A percentile compares a stretch with the other conserved stretches of the same genome.
phyloP scores from a whole-genome alignment of 768 basidiomycete genomes.

The Gymnopilus junonius region DNA sequence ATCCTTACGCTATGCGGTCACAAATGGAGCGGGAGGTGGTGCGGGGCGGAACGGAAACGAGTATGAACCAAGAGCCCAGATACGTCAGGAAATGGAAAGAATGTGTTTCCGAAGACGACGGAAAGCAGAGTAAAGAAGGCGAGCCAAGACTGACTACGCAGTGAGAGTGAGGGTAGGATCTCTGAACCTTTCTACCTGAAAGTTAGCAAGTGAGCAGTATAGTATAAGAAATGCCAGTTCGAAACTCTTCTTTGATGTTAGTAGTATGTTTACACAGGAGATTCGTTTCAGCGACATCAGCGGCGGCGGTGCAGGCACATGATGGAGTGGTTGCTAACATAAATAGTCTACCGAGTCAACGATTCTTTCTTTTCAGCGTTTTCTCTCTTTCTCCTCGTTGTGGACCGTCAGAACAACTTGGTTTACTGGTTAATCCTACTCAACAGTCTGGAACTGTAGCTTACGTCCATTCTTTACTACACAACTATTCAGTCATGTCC shows the following conservation, averaged over 20 bases:
- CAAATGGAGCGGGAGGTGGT: not conserved
- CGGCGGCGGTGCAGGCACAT: constrained; percentile 10
- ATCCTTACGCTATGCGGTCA: not conserved
- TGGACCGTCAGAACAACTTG: constrained; percentile 6
- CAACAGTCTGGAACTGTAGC: constrained; percentile 35
- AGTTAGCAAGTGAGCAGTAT: not conserved
- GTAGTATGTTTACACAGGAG: not conserved
- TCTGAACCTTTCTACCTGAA: not conserved
- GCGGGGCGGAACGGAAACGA: not conserved
- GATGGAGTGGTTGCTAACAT: constrained; percentile 7
- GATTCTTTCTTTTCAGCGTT: not conserved
- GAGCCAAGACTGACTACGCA: not conserved
- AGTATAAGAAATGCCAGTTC: not conserved
- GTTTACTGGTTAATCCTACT: constrained; percentile 7
- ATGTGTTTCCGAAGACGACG: not conserved
- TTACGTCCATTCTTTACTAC: constrained; percentile 16
- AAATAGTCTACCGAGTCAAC: not conserved
- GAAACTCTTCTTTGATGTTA: not conserved
- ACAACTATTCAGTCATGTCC: constrained; percentile 28
- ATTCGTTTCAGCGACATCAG: constrained; percentile 15
- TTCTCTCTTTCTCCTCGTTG: constrained; percentile 8
- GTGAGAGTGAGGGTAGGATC: too few relatives aligned
- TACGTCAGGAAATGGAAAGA: not conserved
- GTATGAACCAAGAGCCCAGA: not conserved
- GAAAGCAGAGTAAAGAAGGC: not conserved